Conservation (phyloP, 139 green algal genomes). For the Gonium pectorale region DNA sequence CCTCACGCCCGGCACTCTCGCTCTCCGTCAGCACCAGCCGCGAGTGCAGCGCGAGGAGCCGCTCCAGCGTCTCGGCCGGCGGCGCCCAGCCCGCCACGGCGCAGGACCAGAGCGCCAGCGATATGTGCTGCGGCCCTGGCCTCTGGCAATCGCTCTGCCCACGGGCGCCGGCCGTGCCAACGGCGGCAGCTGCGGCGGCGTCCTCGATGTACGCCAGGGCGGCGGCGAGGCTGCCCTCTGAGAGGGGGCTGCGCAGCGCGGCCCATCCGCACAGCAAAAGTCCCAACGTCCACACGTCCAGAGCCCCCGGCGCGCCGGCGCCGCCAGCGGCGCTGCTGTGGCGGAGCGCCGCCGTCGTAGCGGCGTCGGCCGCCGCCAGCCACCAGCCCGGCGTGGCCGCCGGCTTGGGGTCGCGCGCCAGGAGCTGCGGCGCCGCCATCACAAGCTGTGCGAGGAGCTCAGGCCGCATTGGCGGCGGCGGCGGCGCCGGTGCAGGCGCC, state of each 20-base stretch:
- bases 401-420: neutral
- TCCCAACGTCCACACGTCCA: neutral
- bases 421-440: neutral
- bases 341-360: neutral
- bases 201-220: constrained; percentile 7
- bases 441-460: neutral
- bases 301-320: neutral
- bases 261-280: constrained; percentile 36
- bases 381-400: neutral
- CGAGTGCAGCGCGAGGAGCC: neutral
- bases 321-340: neutral
- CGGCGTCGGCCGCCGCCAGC: neutral
- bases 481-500: neutral
- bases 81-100: neutral
- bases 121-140: constrained; percentile 8
- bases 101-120: constrained; percentile 30
- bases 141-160: neutral
- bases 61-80: neutral
- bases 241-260: neutral
- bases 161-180: neutral
- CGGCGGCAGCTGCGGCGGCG: neutral
- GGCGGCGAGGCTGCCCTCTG: neutral
- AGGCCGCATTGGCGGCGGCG: neutral
- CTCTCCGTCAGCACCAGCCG: neutral
- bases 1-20: neutral